Conservation (phyloP, 768 basidiomycete species). For the Pleurotus salmoneostramineus region DNA sequence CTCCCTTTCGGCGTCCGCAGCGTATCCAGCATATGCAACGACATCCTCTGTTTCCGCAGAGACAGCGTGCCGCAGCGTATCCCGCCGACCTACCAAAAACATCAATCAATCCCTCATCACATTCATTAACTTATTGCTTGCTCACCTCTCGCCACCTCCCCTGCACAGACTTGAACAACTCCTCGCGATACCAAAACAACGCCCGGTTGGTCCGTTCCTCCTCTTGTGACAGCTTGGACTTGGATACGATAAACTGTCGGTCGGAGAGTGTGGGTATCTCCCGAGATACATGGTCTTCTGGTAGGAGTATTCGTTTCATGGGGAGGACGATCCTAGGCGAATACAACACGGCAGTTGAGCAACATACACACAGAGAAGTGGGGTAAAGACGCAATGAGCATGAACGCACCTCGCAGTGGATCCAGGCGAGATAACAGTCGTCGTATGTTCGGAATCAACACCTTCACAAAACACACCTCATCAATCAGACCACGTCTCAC, state of each 20-base stretch:
- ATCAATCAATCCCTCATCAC: no score
- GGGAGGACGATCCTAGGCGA: constrained; percentile 61
- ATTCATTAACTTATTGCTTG: no score
- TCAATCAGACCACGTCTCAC: constrained; percentile 23
- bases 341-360: not conserved
- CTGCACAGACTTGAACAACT: constrained; percentile 63
- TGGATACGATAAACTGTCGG: constrained; percentile 87
- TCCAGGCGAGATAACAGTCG: constrained; percentile 78
- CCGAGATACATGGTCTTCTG: constrained; percentile 49
- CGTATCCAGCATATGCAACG: constrained; percentile 73
- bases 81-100: constrained; percentile 62
- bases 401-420: constrained; percentile 70
- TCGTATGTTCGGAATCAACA: constrained; percentile 32
- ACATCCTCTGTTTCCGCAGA: constrained; percentile 74
- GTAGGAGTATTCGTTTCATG: constrained; percentile 63
- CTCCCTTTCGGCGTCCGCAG: constrained; percentile 65
- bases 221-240: constrained; percentile 53
- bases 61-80: constrained; percentile 72
- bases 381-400: not conserved
- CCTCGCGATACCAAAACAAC: constrained; percentile 96
- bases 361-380: not conserved
- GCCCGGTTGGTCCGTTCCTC: constrained; percentile 70
- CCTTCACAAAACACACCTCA: constrained; percentile 22
- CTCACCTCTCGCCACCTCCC: constrained; percentile 89
- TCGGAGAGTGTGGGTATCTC: constrained; percentile 85